Percentiles rank a stretch among this genome's conserved stretches.
Conservation (phyloP, 768 basidiomycete species). For the Naganishia onofrii region DNA sequence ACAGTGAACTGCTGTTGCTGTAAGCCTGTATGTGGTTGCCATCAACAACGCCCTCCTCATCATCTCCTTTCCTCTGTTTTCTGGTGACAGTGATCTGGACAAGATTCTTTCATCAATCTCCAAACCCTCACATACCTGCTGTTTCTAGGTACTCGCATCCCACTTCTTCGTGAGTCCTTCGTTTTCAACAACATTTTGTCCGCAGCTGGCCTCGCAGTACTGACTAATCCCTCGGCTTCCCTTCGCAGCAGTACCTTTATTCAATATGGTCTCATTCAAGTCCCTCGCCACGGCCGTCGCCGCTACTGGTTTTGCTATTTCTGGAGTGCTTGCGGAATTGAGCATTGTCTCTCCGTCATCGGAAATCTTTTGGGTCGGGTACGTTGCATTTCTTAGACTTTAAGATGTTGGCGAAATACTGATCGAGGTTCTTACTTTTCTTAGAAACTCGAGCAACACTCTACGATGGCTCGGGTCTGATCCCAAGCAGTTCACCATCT, state of each 20-base stretch:
- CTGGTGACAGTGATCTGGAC: too few relatives aligned
- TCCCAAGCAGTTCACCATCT: constrained; percentile 45
- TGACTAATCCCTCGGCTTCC: not conserved
- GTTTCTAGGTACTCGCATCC: not conserved
- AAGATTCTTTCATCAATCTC: too few relatives aligned
- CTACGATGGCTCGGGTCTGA: constrained; percentile 41
- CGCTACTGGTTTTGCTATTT: not conserved
- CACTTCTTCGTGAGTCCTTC: not conserved
- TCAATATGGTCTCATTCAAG: constrained; percentile 16
- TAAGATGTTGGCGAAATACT: not conserved
- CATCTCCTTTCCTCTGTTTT: too few relatives aligned
- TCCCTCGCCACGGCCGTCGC: constrained; percentile 8
- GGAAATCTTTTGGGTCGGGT: constrained; percentile 30
- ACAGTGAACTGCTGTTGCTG: too few relatives aligned
- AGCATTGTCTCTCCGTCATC: constrained; percentile 24
- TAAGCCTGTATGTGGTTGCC: too few relatives aligned
- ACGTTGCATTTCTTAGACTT: not conserved
- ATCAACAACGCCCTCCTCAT: too few relatives aligned
- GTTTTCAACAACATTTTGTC: not conserved
- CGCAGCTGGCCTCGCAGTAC: constrained; percentile 1
- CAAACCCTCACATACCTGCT: not conserved
- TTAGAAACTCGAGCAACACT: constrained; percentile 42
- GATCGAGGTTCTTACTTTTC: not conserved
- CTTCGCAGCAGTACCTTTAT: constrained; percentile 2
- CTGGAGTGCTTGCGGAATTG: constrained; percentile 17